Evolutionary conservation across 257 asterid genomes (phyloP).

Genomic region (Fraxinus excelsior): DNA sequence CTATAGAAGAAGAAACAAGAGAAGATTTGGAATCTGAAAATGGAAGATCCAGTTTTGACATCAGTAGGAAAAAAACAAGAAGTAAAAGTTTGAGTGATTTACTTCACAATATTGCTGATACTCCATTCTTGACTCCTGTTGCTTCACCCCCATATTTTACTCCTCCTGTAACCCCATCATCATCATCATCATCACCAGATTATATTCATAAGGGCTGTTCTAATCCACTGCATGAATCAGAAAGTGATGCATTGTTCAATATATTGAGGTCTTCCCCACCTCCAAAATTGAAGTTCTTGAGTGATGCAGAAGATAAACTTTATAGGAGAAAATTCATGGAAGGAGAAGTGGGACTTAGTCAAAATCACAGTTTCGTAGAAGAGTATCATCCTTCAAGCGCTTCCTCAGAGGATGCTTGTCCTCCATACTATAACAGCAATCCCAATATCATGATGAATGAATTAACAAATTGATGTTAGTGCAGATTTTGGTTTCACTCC

Average conservation of each 20-base stretch:
- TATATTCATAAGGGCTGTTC: neutral
- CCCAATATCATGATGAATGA: neutral
- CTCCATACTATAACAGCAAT: neutral
- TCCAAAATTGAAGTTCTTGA: conserved; percentile 67
- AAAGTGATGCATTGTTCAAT: conserved; percentile 46
- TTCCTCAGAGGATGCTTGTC: conserved; percentile 10
- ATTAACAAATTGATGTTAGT: neutral
- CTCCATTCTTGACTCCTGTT: conserved; percentile 67
- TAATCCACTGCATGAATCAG: conserved; percentile 40
- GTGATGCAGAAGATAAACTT: conserved; percentile 76
- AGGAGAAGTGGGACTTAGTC: conserved; percentile 14
- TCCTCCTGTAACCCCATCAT: conserved; percentile 62
- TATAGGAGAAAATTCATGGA: conserved; percentile 24
- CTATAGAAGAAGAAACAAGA: conserved; percentile 70
- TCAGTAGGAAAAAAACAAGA: conserved; percentile 40
- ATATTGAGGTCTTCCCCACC: conserved; percentile 64
- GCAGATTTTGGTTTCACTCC: neutral
- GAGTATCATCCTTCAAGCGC: conserved; percentile 18
- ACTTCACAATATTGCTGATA: conserved; percentile 42
- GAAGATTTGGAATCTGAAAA: conserved; percentile 79
- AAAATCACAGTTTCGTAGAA: neutral
- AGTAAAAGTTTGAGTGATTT: conserved; percentile 50
- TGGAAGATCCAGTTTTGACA: conserved; percentile 40
- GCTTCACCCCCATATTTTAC: conserved; percentile 67
- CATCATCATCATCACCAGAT: neutral